phyloP scores from a whole-genome alignment of 2,329 filamentous ascomycete species.

The Talaromyces funiculosus region DNA sequence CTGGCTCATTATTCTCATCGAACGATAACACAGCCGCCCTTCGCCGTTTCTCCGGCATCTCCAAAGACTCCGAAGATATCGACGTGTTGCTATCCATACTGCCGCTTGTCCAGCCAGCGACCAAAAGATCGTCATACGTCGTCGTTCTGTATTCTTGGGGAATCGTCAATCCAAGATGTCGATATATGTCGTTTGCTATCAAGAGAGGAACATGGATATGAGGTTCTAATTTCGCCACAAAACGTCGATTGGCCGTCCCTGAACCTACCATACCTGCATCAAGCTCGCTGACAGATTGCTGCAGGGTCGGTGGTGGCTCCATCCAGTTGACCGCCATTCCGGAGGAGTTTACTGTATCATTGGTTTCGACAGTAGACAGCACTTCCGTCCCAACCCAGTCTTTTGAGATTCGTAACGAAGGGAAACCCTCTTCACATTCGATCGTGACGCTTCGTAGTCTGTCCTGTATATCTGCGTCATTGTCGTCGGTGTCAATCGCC shows the following conservation, averaged over 20 bases:
- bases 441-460: conserved; percentile 34
- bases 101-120: conserved; percentile 20
- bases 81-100: conserved; percentile 3
- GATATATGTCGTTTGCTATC: conserved; percentile 37
- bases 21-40: conserved; percentile 28
- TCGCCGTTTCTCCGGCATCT: conserved; percentile 26
- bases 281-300: conserved; percentile 26
- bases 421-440: conserved; percentile 43
- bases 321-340: conserved; percentile 28
- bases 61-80: conserved; percentile 1
- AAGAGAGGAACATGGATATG: conserved; percentile 39
- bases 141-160: conserved; percentile 36
- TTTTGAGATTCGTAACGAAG: conserved; percentile 40
- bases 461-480: conserved; percentile 17
- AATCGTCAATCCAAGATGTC: conserved; percentile 35
- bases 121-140: conserved; percentile 35
- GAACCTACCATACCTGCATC: conserved; percentile 33
- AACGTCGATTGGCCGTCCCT: conserved; percentile 39
- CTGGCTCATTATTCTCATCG: conserved; percentile 25
- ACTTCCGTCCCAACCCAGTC: conserved; percentile 37
- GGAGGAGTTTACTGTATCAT: background rate
- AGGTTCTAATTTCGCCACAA: conserved; percentile 39
- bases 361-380: conserved; percentile 20
- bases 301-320: conserved; percentile 35
- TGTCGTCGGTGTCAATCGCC: conserved; percentile 22